Percentiles rank a stretch among this genome's conserved stretches.
These are phyloP conservation scores for Linnemannia elongata DNA, from an alignment of 192 early-diverging fungal species.

Conservation along the genomic window DNA sequence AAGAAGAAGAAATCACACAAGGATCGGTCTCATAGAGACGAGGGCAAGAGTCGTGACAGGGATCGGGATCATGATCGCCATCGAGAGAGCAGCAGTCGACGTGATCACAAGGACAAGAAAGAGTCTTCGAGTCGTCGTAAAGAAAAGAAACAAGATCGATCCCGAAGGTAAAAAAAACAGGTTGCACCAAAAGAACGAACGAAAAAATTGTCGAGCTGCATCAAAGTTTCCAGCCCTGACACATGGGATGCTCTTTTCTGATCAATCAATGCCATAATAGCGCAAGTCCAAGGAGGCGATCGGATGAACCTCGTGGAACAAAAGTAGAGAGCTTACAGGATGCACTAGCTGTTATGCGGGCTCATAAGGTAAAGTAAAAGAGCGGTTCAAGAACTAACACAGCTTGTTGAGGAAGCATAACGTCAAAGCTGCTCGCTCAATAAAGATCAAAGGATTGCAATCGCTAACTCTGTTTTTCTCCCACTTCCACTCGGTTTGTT, in stretches of 20 bases:
- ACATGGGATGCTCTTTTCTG: background rate
- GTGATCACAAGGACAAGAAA: conserved; percentile 12
- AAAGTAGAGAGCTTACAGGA: conserved; percentile 54
- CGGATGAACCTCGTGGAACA: conserved; percentile 13
- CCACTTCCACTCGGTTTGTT: background rate
- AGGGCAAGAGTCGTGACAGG: background rate
- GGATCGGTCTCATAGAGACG: conserved; percentile 17
- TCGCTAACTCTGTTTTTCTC: background rate
- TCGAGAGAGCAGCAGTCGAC: background rate
- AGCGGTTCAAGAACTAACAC: background rate
- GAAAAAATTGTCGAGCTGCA: too few species aligned
- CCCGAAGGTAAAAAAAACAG: conserved; percentile 27
- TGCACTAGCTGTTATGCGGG: conserved; percentile 48
- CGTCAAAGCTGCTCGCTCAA: background rate
- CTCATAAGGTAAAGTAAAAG: conserved; percentile 36
- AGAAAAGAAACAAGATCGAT: conserved; percentile 33
- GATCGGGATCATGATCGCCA: conserved; percentile 19
- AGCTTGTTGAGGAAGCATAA: background rate
- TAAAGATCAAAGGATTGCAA: background rate
- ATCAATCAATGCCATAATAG: background rate
- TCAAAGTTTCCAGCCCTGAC: background rate
- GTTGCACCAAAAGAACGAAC: background rate
- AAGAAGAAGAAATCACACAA: conserved; percentile 60
- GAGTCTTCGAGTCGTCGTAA: conserved; percentile 24
- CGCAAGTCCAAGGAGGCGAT: conserved; percentile 40